Base-by-base conservation (phyloP, 169 alveolate genomes). In the Plasmodium relictum region DNA sequence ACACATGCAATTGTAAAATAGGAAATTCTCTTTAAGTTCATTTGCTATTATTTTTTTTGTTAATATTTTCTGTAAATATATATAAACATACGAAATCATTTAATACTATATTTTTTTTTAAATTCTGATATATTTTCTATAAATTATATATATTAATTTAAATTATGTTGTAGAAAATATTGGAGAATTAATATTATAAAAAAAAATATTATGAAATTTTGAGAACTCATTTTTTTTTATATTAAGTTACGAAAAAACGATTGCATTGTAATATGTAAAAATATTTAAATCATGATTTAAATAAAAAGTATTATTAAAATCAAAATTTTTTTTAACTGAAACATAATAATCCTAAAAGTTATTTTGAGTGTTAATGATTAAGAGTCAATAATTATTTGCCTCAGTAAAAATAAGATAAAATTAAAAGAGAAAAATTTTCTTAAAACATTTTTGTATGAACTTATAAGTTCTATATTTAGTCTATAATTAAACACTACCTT, bases 1-100 rank as follows among this genome's bases (percentile, higher is more conserved):
- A 50, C 68, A 63, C 76, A 22, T 37, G 45, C 69, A 52, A 45
- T n/a, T 39, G 73, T 76, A 76, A 62, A 76, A 42, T 62, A 76
- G 76, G 74, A 20, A 63, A 45, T 12, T 74, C 9, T 37, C 45
- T 14, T 61, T 52, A n/a, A 66, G 12, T 12, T 48, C 45, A 42
- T 54, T 72, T 50, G 48, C 6, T 41, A 50, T 2, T 26, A 41
- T 24, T 14, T 18, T 59, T 59, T 6, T 18, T 59, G 16, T 59
- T 59, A 37, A 37, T 7, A 63, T 26, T 26, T 63, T 63, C 26
- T 37, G 6, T 3, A 37, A 4, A 31, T 37, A 63, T 39, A 31
- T 31, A 31, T 31, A 31, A 2, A 31, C 3, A 31, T 31, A 31
- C 1, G 39, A 31, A 3, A 31, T 31, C 39, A 31, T 31, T 31